These are phyloP conservation scores for Geotrichum armillariae DNA, from an alignment of 1,139 yeast genomes.

Conservation along the genomic window DNA sequence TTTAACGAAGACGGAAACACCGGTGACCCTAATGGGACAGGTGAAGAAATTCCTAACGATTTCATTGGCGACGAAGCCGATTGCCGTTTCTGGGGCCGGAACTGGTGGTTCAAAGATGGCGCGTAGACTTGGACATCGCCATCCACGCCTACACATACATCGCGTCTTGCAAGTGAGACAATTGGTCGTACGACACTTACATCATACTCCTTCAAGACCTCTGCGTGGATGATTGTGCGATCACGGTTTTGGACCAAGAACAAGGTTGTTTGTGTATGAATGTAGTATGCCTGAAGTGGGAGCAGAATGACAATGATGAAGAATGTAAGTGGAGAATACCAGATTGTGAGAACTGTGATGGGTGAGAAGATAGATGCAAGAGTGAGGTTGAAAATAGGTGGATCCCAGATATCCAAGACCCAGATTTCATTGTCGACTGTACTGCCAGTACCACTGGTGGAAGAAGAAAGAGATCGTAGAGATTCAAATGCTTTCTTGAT, in stretches of 20 bases:
- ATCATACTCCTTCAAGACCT: slow-evolving; percentile 64
- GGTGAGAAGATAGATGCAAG: slow-evolving; percentile 62
- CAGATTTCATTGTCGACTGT: slow-evolving; percentile 38
- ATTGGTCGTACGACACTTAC: slow-evolving; percentile 66
- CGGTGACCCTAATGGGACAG: slow-evolving; percentile 18
- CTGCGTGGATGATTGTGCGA: slow-evolving; percentile 59
- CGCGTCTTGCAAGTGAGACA: slow-evolving; percentile 58
- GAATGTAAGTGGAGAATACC: slow-evolving; percentile 45
- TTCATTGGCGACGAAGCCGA: neutral
- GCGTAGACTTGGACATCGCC: slow-evolving; percentile 43
- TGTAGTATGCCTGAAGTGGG: slow-evolving; percentile 43
- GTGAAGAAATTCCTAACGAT: neutral
- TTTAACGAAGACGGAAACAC: slow-evolving; percentile 19
- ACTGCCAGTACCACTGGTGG: slow-evolving; percentile 1
- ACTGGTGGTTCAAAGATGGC: slow-evolving; percentile 42
- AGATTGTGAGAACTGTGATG: slow-evolving; percentile 44
- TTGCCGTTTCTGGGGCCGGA: slow-evolving; percentile 47
- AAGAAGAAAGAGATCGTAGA: neutral
- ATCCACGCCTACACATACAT: slow-evolving; percentile 55
- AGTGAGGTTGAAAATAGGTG: slow-evolving; percentile 51
- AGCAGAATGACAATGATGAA: slow-evolving; percentile 37
- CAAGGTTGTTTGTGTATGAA: slow-evolving; percentile 44
- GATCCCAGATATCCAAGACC: slow-evolving; percentile 61
- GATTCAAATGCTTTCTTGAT: slow-evolving; percentile 10
- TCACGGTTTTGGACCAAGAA: slow-evolving; percentile 54